These are phyloP conservation scores for Wickerhamomyces bovis DNA, from an alignment of 805 yeast species.

Conservation along the genomic window DNA sequence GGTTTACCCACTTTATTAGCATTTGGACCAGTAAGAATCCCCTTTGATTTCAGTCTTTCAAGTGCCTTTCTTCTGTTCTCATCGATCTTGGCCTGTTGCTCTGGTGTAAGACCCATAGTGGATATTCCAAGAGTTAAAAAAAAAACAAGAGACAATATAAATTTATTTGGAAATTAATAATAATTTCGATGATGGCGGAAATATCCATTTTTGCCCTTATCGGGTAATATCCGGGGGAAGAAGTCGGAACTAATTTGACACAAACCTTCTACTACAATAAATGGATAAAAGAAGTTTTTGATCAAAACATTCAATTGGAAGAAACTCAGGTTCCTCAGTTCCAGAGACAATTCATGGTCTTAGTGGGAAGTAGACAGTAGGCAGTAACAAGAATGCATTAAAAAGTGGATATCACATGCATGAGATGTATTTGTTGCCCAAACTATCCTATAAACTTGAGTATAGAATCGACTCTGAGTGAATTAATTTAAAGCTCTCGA, in stretches of 20 bases:
- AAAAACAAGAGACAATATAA: not conserved
- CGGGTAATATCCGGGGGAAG: not conserved
- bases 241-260: not conserved
- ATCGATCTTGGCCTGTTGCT: constrained; percentile 34
- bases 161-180: too few species aligned
- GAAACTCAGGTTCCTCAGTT: too few species aligned
- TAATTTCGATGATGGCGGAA: not conserved
- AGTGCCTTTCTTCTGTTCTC: constrained; percentile 59
- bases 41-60: constrained; percentile 48
- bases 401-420: too few species aligned
- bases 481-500: not conserved
- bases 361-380: too few species aligned
- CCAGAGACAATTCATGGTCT: too few species aligned
- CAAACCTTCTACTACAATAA: too few species aligned
- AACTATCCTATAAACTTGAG: too few species aligned
- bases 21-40: constrained; percentile 18
- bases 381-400: too few species aligned
- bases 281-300: too few species aligned
- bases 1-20: constrained; percentile 16
- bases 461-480: too few species aligned
- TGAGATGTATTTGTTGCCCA: too few species aligned
- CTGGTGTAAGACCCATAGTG: constrained; percentile 20
- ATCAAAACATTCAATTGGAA: too few species aligned
- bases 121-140: not conserved
- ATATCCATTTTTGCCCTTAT: not conserved